A percentile compares a stretch with the other conserved stretches of the same genome.
Evolutionary conservation across 345 rosid species (phyloP).

Genomic region (Hibiscus mutabilis): DNA sequence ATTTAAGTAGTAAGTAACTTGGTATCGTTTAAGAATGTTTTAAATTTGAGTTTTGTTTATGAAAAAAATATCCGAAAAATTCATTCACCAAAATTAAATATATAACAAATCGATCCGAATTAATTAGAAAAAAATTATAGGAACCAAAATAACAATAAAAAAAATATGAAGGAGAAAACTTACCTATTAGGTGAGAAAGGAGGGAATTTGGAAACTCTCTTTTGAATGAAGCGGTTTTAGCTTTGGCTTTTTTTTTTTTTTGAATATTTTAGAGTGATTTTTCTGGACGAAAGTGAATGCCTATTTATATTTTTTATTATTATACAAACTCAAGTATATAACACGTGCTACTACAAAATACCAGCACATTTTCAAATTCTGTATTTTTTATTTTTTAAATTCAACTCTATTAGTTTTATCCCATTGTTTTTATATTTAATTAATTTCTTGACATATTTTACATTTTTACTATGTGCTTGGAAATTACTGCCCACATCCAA

Average conservation of each 20-base stretch:
- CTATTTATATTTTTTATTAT: neutral
- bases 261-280: neutral
- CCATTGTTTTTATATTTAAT: neutral
- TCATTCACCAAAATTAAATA: no score
- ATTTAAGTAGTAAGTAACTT: no score
- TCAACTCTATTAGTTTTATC: neutral
- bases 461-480: neutral
- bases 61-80: no score
- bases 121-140: no score
- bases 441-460: neutral
- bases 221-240: neutral
- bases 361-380: neutral
- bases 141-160: no score
- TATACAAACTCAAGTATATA: neutral
- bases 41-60: no score
- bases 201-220: neutral
- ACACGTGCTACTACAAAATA: neutral
- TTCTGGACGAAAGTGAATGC: neutral
- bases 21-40: no score
- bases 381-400: no score
- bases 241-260: neutral
- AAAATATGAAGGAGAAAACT: no score
- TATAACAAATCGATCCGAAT: no score
- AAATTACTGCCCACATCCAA: no score
- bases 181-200: neutral